A percentile compares a stretch with the other conserved stretches of the same genome.
phyloP scores from a whole-genome alignment of 2,329 filamentous ascomycete genomes.

The Dryadomyces quercivorus region DNA sequence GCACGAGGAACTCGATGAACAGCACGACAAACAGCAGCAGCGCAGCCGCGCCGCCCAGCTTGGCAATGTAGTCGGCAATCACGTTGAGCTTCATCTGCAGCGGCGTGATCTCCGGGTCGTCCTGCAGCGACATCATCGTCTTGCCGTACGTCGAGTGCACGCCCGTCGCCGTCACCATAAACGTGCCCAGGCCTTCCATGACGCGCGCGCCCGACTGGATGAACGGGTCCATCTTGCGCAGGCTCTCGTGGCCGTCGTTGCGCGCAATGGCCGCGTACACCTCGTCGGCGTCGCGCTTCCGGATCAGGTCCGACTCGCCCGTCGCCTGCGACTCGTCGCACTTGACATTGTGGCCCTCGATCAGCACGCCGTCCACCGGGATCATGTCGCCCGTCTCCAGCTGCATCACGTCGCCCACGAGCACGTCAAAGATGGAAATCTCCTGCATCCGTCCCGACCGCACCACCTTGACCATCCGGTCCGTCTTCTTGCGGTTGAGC shows the following conservation, averaged over 20 bases:
- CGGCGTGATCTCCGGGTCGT: constrained; percentile 63
- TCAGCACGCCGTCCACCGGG: constrained; percentile 61
- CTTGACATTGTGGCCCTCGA: constrained; percentile 61
- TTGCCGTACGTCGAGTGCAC: constrained; percentile 64
- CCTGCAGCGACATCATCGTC: constrained; percentile 61
- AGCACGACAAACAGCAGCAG: constrained; percentile 73
- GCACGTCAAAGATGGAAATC: constrained; percentile 55
- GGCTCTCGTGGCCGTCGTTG: constrained; percentile 51
- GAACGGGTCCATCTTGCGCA: constrained; percentile 68
- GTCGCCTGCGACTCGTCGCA: constrained; percentile 70
- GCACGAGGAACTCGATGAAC: constrained; percentile 72
- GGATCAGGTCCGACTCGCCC: constrained; percentile 66
- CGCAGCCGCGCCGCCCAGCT: constrained; percentile 64
- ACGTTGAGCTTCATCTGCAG: constrained; percentile 65
- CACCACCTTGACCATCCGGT: constrained; percentile 58
- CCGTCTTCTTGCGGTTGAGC: constrained; percentile 68
- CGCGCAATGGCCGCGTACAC: constrained; percentile 57
- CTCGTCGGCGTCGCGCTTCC: constrained; percentile 54
- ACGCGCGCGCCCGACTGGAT: constrained; percentile 76
- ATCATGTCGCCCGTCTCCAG: constrained; percentile 66
- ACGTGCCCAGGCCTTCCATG: constrained; percentile 66
- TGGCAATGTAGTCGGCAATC: constrained; percentile 67
- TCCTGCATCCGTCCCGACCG: constrained; percentile 60
- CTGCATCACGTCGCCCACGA: constrained; percentile 59
- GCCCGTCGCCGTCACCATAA: constrained; percentile 61